A percentile compares a stretch with the other conserved stretches of the same genome.
Evolutionary conservation across 495 filamentous ascomycete genomes (phyloP).

Genomic region (Xylaria cubensis): DNA sequence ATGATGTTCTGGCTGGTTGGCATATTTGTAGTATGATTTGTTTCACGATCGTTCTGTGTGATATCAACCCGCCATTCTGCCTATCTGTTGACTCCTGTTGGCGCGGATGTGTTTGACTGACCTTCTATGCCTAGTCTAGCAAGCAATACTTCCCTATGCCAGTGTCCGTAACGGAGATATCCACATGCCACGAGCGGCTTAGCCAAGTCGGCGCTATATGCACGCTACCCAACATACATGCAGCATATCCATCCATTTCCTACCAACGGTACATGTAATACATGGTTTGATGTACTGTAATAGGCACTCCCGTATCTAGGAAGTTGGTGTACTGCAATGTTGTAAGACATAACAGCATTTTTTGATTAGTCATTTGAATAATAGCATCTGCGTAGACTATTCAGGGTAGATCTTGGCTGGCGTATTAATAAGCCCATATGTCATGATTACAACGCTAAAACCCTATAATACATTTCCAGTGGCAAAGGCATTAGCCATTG

Average conservation of each 20-base stretch:
- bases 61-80: slow-evolving; percentile 4
- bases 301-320: not conserved
- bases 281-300: not conserved
- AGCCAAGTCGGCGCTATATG: slow-evolving; percentile 9
- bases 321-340: not conserved
- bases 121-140: not conserved
- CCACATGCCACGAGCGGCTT: slow-evolving; percentile 21
- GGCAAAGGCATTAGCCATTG: not conserved
- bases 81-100: not conserved
- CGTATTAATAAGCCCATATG: slow-evolving; percentile 7
- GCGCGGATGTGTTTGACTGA: not conserved
- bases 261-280: not conserved
- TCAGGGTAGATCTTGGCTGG: not conserved
- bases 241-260: not conserved
- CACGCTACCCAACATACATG: slow-evolving; percentile 8
- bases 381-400: not conserved
- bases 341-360: not conserved
- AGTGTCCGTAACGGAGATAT: not conserved
- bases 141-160: not conserved
- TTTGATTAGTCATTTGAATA: not conserved
- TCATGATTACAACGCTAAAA: not conserved
- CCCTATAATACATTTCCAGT: not conserved
- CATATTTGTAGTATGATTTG: not conserved
- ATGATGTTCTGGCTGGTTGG: not conserved
- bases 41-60: not conserved